phyloP scores from a whole-genome alignment of 495 filamentous ascomycete genomes.

The Talaromyces borbonicus region DNA sequence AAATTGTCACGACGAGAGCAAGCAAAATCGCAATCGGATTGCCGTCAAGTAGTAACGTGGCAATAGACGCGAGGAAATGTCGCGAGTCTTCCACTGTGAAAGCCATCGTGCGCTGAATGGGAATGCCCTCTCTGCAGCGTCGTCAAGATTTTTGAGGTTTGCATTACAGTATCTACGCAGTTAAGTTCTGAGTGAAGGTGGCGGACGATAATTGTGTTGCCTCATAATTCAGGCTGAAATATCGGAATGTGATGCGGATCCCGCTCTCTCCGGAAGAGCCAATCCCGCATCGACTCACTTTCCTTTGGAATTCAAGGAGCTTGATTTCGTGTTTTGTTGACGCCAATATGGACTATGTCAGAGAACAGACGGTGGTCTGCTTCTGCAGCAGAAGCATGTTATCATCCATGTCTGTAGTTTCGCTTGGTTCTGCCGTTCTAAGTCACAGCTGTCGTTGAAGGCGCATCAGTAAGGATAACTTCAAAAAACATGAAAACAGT shows the following conservation, averaged over 20 bases:
- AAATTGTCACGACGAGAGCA: slow-evolving; percentile 58
- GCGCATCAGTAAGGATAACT: too few species aligned
- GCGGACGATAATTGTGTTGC: not conserved
- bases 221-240: not conserved
- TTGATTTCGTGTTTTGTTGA: too few species aligned
- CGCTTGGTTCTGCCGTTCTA: too few species aligned
- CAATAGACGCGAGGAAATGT: slow-evolving; percentile 22
- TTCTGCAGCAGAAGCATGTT: too few species aligned
- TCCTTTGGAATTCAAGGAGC: slow-evolving; percentile 1
- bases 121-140: not conserved
- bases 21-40: slow-evolving; percentile 45
- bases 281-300: not conserved
- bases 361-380: too few species aligned
- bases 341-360: too few species aligned
- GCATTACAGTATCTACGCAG: too few species aligned
- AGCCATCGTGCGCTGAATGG: slow-evolving; percentile 9
- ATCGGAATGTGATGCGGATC: not conserved
- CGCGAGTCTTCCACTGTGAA: slow-evolving; percentile 18
- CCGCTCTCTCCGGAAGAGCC: not conserved
- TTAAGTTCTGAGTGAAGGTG: too few species aligned
- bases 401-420: too few species aligned
- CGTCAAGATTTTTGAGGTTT: not conserved
- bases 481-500: slow-evolving; percentile 20
- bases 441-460: too few species aligned
- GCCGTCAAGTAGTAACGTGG: slow-evolving; percentile 34